These are phyloP conservation scores for Ilex asprella DNA, from an alignment of 257 asterid genomes.

Conservation along the genomic window DNA sequence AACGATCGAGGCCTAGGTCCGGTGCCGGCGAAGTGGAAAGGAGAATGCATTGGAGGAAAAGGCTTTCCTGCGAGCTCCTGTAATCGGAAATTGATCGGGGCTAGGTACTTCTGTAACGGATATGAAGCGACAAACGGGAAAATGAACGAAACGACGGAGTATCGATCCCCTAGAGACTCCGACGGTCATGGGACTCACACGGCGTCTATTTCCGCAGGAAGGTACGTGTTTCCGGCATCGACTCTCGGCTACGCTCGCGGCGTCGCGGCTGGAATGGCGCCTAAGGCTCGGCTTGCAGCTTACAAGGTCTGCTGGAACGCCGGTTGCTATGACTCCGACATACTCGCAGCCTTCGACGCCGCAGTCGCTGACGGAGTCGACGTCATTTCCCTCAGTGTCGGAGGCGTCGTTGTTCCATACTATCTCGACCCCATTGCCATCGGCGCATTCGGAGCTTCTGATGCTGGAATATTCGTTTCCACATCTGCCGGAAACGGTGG, in stretches of 20 bases:
- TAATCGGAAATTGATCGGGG: constrained; percentile 80
- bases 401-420: constrained; percentile 84
- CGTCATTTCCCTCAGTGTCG: constrained; percentile 76
- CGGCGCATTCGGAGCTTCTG: constrained; percentile 65
- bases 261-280: constrained; percentile 93
- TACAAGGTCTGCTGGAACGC: constrained; percentile 85
- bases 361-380: constrained; percentile 90
- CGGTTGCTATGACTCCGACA: constrained; percentile 86
- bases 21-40: constrained; percentile 70
- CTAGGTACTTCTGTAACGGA: constrained; percentile 53
- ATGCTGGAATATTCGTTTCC: constrained; percentile 70
- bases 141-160: constrained; percentile 66
- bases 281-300: constrained; percentile 82
- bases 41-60: constrained; percentile 46
- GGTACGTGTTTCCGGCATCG: constrained; percentile 79
- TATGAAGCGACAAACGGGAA: constrained; percentile 71
- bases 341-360: constrained; percentile 79
- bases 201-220: constrained; percentile 93
- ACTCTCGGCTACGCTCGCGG: constrained; percentile 85
- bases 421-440: constrained; percentile 75
- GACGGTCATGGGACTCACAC: constrained; percentile 98
- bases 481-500: constrained; percentile 94
- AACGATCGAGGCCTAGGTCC: constrained; percentile 60
- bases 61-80: constrained; percentile 52
- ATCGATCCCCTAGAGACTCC: constrained; percentile 70